Base-by-base conservation (phyloP, 495 filamentous ascomycete genomes). In the Extremus antarcticus region DNA sequence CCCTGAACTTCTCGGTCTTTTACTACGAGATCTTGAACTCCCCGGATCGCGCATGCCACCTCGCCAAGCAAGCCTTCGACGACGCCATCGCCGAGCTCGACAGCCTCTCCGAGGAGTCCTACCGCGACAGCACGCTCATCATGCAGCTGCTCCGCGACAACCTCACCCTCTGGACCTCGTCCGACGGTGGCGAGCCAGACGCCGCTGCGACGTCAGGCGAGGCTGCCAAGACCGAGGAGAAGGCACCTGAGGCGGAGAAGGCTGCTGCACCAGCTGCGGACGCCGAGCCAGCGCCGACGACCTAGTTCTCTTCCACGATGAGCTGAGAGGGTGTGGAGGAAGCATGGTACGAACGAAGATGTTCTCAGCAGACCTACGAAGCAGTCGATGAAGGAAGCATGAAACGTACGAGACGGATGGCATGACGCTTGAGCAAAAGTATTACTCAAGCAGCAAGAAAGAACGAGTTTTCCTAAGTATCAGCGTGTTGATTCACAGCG, bases 21-120 rank as follows among this genome's bases (percentile, higher is more conserved):
- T 97, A 98, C 84, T 98, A 98, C 70, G 92, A 98, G 78, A 98
- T 98, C 73, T 79, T 97, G 65, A 98, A 97, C 78, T 92, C 92
- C 20, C 92, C 92, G 56, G 92, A 98, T 73, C 90, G 94, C 74
- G 92, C 92, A 63, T 97, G 92, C 83, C 92, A 97, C 70, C 86
- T 98, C 59, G 92, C 92, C 73, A 98, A 98, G 85, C 90, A 97
- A 73, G 91, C 94, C 24, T 98, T 98, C 65, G 92, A 98, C 71
- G 92, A 98, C 75, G 92, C 92, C 60, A 98, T 98, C 78, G 92
- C 92, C 58, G 92, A 98, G 81, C 88, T 98, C 63, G 92, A 98
- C 77, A 95, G 91, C 19, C 79, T 98, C 56, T 95, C 90, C 55
- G 92, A 98, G 78, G 92, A 98, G 74, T 95, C 90, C 63, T 98